phyloP scores from a whole-genome alignment of 2,329 filamentous ascomycete species.

The Fonsecaea pedrosoi region DNA sequence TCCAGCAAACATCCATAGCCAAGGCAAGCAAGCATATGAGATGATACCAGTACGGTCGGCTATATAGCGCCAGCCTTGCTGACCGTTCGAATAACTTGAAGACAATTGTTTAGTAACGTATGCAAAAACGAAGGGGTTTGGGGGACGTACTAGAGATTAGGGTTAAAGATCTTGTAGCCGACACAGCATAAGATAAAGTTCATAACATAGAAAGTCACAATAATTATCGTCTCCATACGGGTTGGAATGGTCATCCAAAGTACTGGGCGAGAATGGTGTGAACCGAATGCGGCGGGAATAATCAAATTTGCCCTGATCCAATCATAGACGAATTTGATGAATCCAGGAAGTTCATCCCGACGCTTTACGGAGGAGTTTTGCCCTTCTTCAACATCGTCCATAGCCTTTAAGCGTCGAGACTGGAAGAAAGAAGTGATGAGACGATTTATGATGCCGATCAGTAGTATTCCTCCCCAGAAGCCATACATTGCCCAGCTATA shows the following conservation, averaged over 20 bases:
- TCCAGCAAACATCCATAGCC: conserved; percentile 71
- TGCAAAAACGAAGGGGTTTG: too few species aligned
- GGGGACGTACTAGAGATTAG: conserved; percentile 56
- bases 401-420: conserved; percentile 15
- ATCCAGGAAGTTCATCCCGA: neutral
- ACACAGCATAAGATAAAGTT: conserved; percentile 53
- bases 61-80: conserved; percentile 61
- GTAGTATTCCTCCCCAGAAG: conserved; percentile 51
- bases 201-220: conserved; percentile 48
- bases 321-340: conserved; percentile 33
- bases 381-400: conserved; percentile 31
- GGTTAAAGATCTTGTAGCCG: conserved; percentile 53
- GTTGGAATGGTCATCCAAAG: conserved; percentile 57
- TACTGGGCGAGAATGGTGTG: conserved; percentile 50
- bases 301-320: conserved; percentile 51
- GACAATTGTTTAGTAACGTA: too few species aligned
- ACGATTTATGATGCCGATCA: conserved; percentile 46
- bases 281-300: conserved; percentile 53
- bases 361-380: neutral
- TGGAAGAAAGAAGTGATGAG: conserved; percentile 39
- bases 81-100: conserved; percentile 13
- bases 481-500: conserved; percentile 45
- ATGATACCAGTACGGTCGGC: conserved; percentile 70
- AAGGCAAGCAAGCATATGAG: conserved; percentile 67
- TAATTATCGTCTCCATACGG: conserved; percentile 55